phyloP scores from a whole-genome alignment of 345 rosid species.

The Conringia planisiliqua region DNA sequence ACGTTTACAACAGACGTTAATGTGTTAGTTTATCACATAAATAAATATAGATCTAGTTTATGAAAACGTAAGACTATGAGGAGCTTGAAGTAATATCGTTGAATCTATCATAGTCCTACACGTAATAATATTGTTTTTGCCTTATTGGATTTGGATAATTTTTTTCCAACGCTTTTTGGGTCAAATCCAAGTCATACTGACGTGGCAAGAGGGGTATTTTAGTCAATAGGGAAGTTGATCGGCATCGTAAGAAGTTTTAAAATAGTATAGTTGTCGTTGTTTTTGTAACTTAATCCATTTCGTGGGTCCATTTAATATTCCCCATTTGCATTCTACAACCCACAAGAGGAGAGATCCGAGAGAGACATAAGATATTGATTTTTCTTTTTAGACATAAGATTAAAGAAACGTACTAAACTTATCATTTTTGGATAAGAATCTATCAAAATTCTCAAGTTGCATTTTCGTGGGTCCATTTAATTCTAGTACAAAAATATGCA shows the following conservation, averaged over 20 bases:
- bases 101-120: not conserved
- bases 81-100: not conserved
- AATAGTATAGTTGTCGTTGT: not conserved
- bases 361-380: not conserved
- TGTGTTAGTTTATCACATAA: not conserved
- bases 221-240: not conserved
- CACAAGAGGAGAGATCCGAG: conserved; percentile 4
- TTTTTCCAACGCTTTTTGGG: conserved; percentile 17
- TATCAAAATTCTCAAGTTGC: conserved; percentile 21
- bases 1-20: not conserved
- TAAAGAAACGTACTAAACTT: conserved; percentile 16
- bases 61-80: not conserved
- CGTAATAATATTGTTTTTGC: not conserved
- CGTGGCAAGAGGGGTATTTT: conserved; percentile 18
- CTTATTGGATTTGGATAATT: conserved; percentile 1
- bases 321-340: not conserved
- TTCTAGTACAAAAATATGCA: too few relatives aligned
- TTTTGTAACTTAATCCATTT: not conserved
- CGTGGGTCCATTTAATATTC: conserved; percentile 16
- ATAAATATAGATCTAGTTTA: not conserved
- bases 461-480: conserved; percentile 21
- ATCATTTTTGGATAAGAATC: conserved; percentile 27
- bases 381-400: not conserved
- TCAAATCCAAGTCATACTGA: conserved; percentile 33
- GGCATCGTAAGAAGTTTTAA: not conserved